Evolutionary conservation across 768 basidiomycete genomes (phyloP), one percentile per base, ranked within the genome.

Genomic region (Podaxis carcinomalis): DNA sequence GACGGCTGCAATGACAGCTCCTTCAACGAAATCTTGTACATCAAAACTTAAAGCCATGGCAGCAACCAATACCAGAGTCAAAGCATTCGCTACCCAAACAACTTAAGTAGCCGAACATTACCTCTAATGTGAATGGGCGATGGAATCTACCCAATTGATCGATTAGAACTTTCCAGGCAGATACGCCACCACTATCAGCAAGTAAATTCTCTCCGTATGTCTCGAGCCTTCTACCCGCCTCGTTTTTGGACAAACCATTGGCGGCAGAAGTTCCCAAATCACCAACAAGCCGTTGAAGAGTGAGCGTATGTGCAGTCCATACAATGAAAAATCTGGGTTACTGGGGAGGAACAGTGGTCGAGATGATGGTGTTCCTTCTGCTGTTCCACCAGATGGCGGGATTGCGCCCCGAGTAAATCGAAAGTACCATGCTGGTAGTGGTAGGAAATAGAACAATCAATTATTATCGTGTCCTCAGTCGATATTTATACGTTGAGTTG

Each of bases 1-100:
- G 44, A 80, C 75, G 28, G 74, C 77, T n/a, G 76, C 77, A 51
- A 82, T 79, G 9, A 82, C 80, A 35, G 78, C 81, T 5, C 79
- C 81, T 67, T 80, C 79, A 57, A 84, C 78, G 68, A 75, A 86
- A 54, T 81, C 80, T 65, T 80, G 70, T 27, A 83, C 81, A 59
- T 80, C 83, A 64, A 85, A 82, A 6, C 81, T 83, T 7, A 85
- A 73, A 3, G 79, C 79, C 68, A 85, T 72, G 4, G 77, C 77
- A 9, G 71, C 74, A 11, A 75, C 52, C 10, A 77, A 64, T 5
- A 75, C 73, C 1, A 75, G 56, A 35, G 72, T 75, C 55, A 80
- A 68, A 1, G 79, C 80, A 64, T 81, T 80, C 21, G 78, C 78
- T 75, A 7, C 6, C 28, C 28, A 28, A 28, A 28, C 28, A 28